A percentile compares a stretch with the other conserved stretches of the same genome.
These are phyloP conservation scores for Lophium mytilinum DNA, from an alignment of 495 filamentous ascomycete genomes.

Conservation along the genomic window DNA sequence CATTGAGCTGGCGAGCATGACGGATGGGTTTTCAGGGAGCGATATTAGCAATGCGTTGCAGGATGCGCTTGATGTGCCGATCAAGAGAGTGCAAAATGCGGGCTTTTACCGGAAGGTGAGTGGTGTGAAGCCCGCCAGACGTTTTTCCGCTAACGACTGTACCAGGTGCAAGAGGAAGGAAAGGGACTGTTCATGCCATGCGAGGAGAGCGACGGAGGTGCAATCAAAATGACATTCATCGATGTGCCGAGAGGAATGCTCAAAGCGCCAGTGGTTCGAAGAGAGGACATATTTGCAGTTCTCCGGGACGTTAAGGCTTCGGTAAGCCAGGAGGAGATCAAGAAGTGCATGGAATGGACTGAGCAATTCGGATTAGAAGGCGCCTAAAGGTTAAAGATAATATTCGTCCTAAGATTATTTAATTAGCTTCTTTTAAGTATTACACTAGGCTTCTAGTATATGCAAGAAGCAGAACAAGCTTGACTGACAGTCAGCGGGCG, in stretches of 20 bases:
- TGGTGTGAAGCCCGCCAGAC: no score
- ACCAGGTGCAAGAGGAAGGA: not conserved
- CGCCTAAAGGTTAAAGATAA: no score
- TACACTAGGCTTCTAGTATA: no score
- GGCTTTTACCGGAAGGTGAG: not conserved
- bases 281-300: not conserved
- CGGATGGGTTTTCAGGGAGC: not conserved
- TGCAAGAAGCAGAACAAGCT: no score
- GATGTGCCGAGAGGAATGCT: not conserved
- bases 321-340: not conserved
- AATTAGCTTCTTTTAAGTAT: no score
- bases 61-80: not conserved
- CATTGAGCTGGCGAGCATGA: not conserved
- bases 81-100: not conserved
- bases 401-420: no score
- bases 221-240: not conserved
- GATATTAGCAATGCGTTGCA: not conserved
- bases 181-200: not conserved
- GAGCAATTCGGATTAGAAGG: not conserved
- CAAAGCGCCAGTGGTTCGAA: not conserved
- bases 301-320: not conserved
- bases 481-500: no score
- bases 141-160: no score
- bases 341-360: not conserved
- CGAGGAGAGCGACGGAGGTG: not conserved